Evolutionary conservation across 164 flowering plant species (phyloP).

Genomic region (Echeveria elegans): DNA sequence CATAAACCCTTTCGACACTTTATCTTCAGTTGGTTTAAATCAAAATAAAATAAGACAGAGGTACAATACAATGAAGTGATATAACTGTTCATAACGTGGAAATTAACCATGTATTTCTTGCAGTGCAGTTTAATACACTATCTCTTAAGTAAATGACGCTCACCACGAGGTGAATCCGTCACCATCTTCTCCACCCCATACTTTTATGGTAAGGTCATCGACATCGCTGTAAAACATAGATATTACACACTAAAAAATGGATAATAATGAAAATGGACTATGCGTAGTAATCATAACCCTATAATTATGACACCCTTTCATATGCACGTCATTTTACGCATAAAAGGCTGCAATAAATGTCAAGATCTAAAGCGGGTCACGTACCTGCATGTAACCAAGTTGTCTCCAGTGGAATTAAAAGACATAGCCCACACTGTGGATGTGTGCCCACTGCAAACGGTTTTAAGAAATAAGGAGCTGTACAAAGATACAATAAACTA

Average conservation of each 20-base stretch:
- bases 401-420: slow-evolving; percentile 55
- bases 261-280: background rate
- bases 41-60: background rate
- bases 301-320: slow-evolving; percentile 1
- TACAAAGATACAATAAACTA: background rate
- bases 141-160: slow-evolving; percentile 12
- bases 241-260: background rate
- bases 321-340: background rate
- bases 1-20: background rate
- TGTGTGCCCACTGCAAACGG: slow-evolving; percentile 49
- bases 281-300: background rate
- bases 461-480: background rate
- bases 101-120: background rate
- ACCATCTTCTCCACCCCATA: slow-evolving; percentile 51
- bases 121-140: background rate
- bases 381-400: slow-evolving; percentile 67
- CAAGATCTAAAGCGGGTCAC: slow-evolving; percentile 5
- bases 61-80: background rate
- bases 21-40: background rate
- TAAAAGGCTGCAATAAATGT: background rate
- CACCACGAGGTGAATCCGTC: slow-evolving; percentile 49
- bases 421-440: slow-evolving; percentile 70
- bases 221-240: slow-evolving; percentile 52
- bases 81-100: background rate
- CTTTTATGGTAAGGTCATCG: slow-evolving; percentile 66